Evolutionary conservation across 2,329 filamentous ascomycete species (phyloP), one percentile per base, ranked within the genome.

Genomic region (Aciculosporium take): DNA sequence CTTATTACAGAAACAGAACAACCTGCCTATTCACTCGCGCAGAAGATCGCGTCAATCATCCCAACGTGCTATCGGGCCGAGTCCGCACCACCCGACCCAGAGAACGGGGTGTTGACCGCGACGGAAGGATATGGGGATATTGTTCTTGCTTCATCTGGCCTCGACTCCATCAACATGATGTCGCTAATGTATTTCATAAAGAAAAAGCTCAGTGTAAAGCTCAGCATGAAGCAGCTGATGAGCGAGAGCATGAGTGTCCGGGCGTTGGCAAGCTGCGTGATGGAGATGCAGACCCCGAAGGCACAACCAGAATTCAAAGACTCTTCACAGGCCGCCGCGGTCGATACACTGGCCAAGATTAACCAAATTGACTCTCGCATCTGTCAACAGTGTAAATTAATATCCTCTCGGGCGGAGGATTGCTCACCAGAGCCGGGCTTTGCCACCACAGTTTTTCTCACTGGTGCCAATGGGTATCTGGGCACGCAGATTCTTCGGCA

Each of bases 401-500:
- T n/a, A n/a, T n/a, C n/a, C n/a, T n/a, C n/a, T n/a, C n/a, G n/a
- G n/a, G n/a, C n/a, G n/a, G n/a, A n/a, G n/a, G n/a, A n/a, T n/a
- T n/a, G n/a, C n/a, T n/a, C n/a, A n/a, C n/a, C n/a, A n/a, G n/a
- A n/a, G n/a, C n/a, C n/a, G n/a, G n/a, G n/a, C n/a, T n/a, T n/a
- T n/a, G n/a, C n/a, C n/a, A n/a, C n/a, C n/a, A 44, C 37, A 6
- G 41, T 46, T 3, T 25, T 46, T 10, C 37, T 46, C 2, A 46
- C 45, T 2, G 45, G 45, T 13, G 37, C 21, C 33, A 46, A 39
- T 25, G 45, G 45, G 2, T 46, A 39, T 34, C 42, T 46, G 9
- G 45, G 45, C 32, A 42, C 37, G 10, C 31, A 46, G 24, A 39
- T 46, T 2, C 31, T 46, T 24, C 45, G 45, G 12, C 45, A 45